phyloP scores from a whole-genome alignment of 1,139 yeast species.

The Sugiyamaella grinbergsii region DNA sequence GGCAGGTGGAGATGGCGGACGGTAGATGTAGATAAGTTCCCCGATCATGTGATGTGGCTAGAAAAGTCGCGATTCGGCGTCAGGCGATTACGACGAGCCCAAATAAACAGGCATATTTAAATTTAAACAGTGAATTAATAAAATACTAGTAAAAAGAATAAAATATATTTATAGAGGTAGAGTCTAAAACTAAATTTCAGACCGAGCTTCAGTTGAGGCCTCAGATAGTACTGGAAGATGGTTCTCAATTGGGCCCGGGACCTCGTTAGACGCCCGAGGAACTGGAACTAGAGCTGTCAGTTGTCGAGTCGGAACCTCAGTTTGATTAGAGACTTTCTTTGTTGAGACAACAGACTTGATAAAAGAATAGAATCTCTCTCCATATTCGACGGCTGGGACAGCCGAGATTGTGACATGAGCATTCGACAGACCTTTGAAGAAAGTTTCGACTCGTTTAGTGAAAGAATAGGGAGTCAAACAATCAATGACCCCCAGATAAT shows the following conservation, averaged over 20 bases:
- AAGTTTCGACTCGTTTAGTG: conserved; percentile 78
- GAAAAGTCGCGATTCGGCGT: background rate
- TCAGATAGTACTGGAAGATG: conserved; percentile 31
- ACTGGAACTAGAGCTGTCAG: background rate
- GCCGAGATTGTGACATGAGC: conserved; percentile 77
- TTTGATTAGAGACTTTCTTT: background rate
- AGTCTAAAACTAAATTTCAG: conserved; percentile 13
- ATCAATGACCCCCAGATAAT: conserved; percentile 92
- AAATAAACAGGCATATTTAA: background rate
- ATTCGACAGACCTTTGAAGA: conserved; percentile 76
- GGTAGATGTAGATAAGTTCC: background rate
- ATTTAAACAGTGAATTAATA: background rate
- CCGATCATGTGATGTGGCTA: background rate
- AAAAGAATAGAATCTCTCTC: conserved; percentile 77
- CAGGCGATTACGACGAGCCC: background rate
- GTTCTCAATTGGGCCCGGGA: conserved; percentile 10
- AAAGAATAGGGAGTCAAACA: conserved; percentile 85
- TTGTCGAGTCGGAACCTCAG: background rate
- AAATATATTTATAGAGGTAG: background rate
- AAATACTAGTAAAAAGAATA: conserved; percentile 1
- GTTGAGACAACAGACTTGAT: conserved; percentile 47
- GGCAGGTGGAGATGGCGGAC: too few species aligned
- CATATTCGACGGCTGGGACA: conserved; percentile 87
- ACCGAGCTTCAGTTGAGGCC: conserved; percentile 25
- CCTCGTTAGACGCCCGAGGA: background rate